Base-by-base conservation (phyloP, 345 rosid genomes). In the Citrus sp. region DNA sequence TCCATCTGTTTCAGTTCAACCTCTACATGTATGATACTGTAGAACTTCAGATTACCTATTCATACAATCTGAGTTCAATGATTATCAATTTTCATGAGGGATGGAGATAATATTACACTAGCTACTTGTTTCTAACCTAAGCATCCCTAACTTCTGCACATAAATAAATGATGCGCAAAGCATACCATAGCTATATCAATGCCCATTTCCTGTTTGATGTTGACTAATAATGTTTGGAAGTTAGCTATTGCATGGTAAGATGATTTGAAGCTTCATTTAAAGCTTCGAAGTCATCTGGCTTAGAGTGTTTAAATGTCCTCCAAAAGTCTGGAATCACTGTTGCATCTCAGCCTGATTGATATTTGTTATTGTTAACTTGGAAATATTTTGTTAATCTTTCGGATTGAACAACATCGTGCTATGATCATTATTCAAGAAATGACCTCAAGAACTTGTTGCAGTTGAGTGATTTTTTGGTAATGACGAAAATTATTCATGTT, bases 1-100 rank as follows among this genome's bases (percentile, higher is more conserved):
- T 81, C 98, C 99, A 35, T 89, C 98, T 49, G 71, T 94, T 87
- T 89, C 93, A 40, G 82, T 92, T 83, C 91, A 92, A 84, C 97
- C 99, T 62, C 85, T 94, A 81, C 80, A 93, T 82, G 99, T 96
- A 94, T 63, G 97, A 67, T 75, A 7, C 74, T 59, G 42, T 24
- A 38, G 49, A 66, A 64, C 35, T 76, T 55, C 40, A 6, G 22
- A 22, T 55, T 73, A 49, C 49, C 71, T 37, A 46, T 10, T 3
- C 49, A 21, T 28, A n/a, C 28, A 28, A 30, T 75, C 59, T 49
- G 55, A 74, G 59, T 42, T 40, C 2, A 40, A 74, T 40, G 54
- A 30, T 62, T 40, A 12, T 19, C 1, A 25, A 62, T 25, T 27
- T 62, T 62, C 38, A 19, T 21, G 21, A 63, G 68, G 62, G 40